Percentiles rank a stretch among this genome's conserved stretches.
Evolutionary conservation across 768 basidiomycete species (phyloP).

Genomic region (Serendipita sp.): DNA sequence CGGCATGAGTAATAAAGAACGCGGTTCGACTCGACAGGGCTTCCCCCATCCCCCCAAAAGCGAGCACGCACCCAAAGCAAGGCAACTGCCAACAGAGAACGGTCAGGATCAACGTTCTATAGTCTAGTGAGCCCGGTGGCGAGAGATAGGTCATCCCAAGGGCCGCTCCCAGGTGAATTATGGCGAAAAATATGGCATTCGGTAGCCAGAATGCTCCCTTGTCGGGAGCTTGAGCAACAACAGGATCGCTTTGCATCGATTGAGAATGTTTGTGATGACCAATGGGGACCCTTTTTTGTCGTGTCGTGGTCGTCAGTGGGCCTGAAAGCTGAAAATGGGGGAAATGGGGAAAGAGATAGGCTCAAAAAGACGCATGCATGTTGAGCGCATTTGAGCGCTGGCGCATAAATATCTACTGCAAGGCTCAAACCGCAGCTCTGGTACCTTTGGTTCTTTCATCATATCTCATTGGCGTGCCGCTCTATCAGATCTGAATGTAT

Average conservation of each 20-base stretch:
- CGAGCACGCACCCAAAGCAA: conserved; percentile 42
- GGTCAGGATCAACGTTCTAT: conserved; percentile 34
- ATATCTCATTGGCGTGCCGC: no score
- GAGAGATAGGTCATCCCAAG: conserved; percentile 33
- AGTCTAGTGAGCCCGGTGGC: conserved; percentile 31
- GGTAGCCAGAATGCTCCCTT: conserved; percentile 39
- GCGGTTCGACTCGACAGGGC: no score
- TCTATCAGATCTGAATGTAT: no score
- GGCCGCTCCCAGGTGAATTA: conserved; percentile 40
- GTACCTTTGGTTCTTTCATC: no score
- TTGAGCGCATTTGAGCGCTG: no score
- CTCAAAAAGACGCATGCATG: no score
- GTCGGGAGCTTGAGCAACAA: background rate
- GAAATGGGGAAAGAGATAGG: no score
- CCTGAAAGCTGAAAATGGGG: no score
- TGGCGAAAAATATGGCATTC: conserved; percentile 42
- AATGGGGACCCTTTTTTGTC: no score
- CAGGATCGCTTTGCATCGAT: background rate
- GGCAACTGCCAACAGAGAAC: conserved; percentile 53
- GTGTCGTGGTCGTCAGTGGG: no score
- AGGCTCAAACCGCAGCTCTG: no score
- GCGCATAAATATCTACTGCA: no score
- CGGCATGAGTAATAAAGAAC: background rate
- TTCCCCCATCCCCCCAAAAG: background rate
- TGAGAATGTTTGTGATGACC: background rate